Evolutionary conservation across 345 rosid species (phyloP), one percentile per base, ranked within the genome.

Genomic region (Eucalyptus marginata): DNA sequence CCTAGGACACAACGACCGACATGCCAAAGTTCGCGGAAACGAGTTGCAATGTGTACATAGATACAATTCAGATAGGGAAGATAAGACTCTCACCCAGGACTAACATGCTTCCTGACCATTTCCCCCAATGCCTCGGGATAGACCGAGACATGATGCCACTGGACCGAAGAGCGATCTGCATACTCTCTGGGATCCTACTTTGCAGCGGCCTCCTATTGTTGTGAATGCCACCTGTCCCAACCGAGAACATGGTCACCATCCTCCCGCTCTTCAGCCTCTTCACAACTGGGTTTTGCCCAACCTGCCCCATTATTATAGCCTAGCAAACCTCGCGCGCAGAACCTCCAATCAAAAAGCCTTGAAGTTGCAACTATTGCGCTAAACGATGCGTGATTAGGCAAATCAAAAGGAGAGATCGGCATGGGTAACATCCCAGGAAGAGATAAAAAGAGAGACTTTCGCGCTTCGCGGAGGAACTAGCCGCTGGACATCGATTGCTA

Each of bases 131-230:
- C 88, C 86, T 93, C 93, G 13, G 93, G 94, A 92, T 97, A 97
- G 88, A 98, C 93, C 5, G 94, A 93, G 59, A 98, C 96, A n/a
- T 97, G 98, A 86, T 98, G 99, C 99, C 99, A 96, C 93, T 97
- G 99, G 89, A 98, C 95, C 5, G 92, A 86, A 85, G 93, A 89
- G 2, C 96, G 90, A 89, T 93, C 96, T 5, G 98, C 98, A 92
- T 93, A 95, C 84, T 95, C 98, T 62, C 87, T 92, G 1, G 98
- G 98, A 7, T 95, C 95, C 92, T 96, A 86, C 92, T 94, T 87
- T 92, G 94, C 81, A 94, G 50, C 2, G 97, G 98, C 92, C 95
- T 94, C 90, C 98, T 80, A 81, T 96, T 93, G 90, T 97, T 95
- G 62, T 94, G 96, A 40, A 97, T 92, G 68, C 99, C 99, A 66